Evolutionary conservation across 2,329 filamentous ascomycete species (phyloP).

Genomic region (Leptodontidium sp.): DNA sequence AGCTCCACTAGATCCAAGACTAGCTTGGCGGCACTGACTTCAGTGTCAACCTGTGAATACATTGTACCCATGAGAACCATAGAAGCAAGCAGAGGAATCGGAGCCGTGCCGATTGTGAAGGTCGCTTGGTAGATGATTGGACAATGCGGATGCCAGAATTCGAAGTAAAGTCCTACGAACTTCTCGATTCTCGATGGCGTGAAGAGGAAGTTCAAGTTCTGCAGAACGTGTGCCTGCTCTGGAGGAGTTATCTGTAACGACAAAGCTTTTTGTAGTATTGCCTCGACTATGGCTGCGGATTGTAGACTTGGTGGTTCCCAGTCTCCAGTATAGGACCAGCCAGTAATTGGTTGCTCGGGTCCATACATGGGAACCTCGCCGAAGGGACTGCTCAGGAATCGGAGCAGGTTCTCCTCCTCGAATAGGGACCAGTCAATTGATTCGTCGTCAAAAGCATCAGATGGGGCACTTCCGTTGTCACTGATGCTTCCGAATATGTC

Average conservation of each 20-base stretch:
- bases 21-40: conserved; percentile 49
- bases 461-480: conserved; percentile 33
- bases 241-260: conserved; percentile 50
- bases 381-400: conserved; percentile 36
- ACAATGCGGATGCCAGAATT: conserved; percentile 55
- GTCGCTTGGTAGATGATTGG: conserved; percentile 53
- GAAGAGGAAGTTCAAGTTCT: conserved; percentile 51
- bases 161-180: conserved; percentile 53
- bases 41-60: conserved; percentile 52
- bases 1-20: conserved; percentile 54
- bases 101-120: conserved; percentile 50
- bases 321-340: conserved; percentile 24
- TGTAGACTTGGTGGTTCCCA: conserved; percentile 50
- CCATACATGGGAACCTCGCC: conserved; percentile 19
- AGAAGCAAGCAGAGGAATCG: conserved; percentile 50
- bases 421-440: conserved; percentile 35
- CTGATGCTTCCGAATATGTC: conserved; percentile 29
- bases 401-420: conserved; percentile 36
- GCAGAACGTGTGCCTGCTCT: conserved; percentile 50
- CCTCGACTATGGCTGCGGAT: conserved; percentile 50
- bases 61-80: conserved; percentile 55
- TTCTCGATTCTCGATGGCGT: conserved; percentile 52
- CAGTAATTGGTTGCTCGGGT: conserved; percentile 14
- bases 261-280: conserved; percentile 50
- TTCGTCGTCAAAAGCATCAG: conserved; percentile 34